These are phyloP conservation scores for Phylloporus sp. DNA, from an alignment of 768 basidiomycete genomes.

Conservation along the genomic window DNA sequence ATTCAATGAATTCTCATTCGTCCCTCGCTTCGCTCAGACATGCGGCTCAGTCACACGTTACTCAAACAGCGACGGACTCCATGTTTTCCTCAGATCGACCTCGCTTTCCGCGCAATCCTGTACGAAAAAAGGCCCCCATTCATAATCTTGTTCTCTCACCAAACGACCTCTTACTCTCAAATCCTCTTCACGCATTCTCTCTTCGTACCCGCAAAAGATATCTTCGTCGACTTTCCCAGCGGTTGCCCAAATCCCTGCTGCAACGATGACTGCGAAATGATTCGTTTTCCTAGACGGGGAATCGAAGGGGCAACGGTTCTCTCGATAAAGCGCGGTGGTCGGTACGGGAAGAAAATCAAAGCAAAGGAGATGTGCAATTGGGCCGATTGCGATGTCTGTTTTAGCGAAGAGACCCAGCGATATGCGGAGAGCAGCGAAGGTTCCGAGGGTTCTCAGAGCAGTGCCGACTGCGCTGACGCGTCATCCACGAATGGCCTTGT, in stretches of 20 bases:
- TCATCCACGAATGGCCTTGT: constrained; percentile 45
- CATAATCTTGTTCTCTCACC: constrained; percentile 72
- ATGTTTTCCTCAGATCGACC: constrained; percentile 79
- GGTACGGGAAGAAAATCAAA: constrained; percentile 45
- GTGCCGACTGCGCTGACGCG: constrained; percentile 32
- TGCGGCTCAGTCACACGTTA: constrained; percentile 63
- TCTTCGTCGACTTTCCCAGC: constrained; percentile 74
- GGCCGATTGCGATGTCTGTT: constrained; percentile 67
- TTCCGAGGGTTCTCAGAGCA: constrained; percentile 44
- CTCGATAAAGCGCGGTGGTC: constrained; percentile 54
- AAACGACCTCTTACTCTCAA: constrained; percentile 76
- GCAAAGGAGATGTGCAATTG: constrained; percentile 74
- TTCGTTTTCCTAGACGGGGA: constrained; percentile 68
- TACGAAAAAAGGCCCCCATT: constrained; percentile 75
- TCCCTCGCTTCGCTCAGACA: constrained; percentile 36
- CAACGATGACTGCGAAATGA: constrained; percentile 78
- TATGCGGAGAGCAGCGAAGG: constrained; percentile 38
- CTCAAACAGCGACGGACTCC: constrained; percentile 67
- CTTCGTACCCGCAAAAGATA: constrained; percentile 66
- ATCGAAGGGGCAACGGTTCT: constrained; percentile 57
- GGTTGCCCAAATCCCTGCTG: constrained; percentile 78
- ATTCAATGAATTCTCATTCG: constrained; percentile 4
- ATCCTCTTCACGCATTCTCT: constrained; percentile 71
- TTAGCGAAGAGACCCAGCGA: constrained; percentile 40
- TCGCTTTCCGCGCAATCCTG: constrained; percentile 69